phyloP scores from a whole-genome alignment of 208 protist genomes.

The Trypanosoma scelopori region DNA sequence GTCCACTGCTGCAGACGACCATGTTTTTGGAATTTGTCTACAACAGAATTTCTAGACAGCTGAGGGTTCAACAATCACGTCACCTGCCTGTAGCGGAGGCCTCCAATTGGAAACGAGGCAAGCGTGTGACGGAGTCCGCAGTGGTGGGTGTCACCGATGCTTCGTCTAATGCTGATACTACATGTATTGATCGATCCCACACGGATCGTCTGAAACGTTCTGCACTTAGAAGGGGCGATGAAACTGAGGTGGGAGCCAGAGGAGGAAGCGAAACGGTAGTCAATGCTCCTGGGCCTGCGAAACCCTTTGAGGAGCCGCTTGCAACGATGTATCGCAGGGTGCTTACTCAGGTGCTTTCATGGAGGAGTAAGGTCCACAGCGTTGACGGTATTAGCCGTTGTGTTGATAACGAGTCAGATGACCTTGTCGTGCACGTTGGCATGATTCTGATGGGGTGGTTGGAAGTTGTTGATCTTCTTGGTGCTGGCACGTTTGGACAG shows the following conservation, averaged over 20 bases:
- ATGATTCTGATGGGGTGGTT: conserved; percentile 84
- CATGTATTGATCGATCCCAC: background rate
- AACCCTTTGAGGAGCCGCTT: conserved; percentile 2
- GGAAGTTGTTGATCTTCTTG: conserved; percentile 78
- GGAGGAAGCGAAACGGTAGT: background rate
- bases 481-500: conserved; percentile 80
- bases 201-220: background rate
- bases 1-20: conserved; percentile 63
- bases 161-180: background rate
- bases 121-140: background rate
- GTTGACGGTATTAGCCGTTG: conserved; percentile 62
- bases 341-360: conserved; percentile 46
- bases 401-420: conserved; percentile 74
- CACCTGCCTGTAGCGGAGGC: background rate
- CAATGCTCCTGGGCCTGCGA: background rate
- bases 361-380: conserved; percentile 62
- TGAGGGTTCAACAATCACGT: background rate
- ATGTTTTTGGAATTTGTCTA: conserved; percentile 46
- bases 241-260: background rate
- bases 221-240: background rate
- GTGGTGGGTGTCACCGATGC: background rate
- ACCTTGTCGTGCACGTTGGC: conserved; percentile 80
- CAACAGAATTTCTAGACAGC: conserved; percentile 1
- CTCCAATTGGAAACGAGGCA: background rate
- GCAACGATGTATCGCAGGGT: conserved; percentile 28